Percentiles rank a stretch among this genome's conserved stretches.
phyloP scores from a whole-genome alignment of 768 basidiomycete genomes.

The Tulasnella sp. region DNA sequence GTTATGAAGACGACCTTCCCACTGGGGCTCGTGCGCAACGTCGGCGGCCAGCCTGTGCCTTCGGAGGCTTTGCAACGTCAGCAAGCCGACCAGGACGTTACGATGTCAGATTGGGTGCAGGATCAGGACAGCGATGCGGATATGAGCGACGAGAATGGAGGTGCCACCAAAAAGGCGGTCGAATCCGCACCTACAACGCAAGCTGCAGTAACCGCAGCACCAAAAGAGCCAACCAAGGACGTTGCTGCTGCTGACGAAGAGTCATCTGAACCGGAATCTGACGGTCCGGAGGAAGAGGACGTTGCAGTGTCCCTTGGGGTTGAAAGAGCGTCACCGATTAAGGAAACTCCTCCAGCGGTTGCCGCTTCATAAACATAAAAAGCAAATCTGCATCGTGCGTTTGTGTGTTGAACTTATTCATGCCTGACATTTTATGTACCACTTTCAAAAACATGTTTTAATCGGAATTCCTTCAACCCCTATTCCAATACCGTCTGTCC shows the following conservation, averaged over 20 bases:
- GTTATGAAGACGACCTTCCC: background rate
- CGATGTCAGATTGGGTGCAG: conserved; percentile 9
- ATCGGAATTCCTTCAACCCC: background rate
- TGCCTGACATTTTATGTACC: background rate
- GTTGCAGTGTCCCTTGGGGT: background rate
- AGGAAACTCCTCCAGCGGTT: background rate
- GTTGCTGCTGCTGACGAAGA: background rate
- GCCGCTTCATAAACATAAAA: background rate
- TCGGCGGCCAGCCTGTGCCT: background rate
- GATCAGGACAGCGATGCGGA: conserved; percentile 10
- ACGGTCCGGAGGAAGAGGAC: background rate
- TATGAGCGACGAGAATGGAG: background rate
- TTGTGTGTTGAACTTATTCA: conserved; percentile 6
- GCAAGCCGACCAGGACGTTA: background rate
- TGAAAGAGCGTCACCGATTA: background rate
- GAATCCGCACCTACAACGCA: background rate
- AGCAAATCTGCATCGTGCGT: background rate
- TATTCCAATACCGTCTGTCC: background rate
- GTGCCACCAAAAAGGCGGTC: background rate
- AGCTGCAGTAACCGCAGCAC: background rate
- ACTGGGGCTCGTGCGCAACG: background rate
- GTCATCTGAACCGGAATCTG: background rate
- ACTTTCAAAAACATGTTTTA: background rate
- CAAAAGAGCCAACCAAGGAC: background rate
- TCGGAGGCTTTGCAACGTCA: background rate